Conservation (phyloP, 176 grass and related monocot genomes). For the Echinochloa phyllopogon region DNA sequence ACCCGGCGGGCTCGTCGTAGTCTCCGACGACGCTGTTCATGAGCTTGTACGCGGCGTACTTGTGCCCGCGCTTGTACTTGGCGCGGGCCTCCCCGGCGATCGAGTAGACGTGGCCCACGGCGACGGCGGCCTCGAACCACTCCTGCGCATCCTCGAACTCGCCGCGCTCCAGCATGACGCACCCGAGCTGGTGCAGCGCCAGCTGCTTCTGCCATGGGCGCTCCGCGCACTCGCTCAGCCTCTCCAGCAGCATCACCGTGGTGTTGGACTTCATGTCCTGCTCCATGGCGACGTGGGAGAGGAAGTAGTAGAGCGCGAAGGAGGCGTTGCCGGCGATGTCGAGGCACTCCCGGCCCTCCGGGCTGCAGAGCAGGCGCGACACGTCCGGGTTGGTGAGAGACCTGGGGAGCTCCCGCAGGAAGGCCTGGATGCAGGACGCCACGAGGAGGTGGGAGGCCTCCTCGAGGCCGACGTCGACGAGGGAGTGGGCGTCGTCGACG, state of each 20-base stretch:
- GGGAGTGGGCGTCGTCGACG: slow-evolving; percentile 67
- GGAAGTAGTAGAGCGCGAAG: slow-evolving; percentile 89
- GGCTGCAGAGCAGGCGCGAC: slow-evolving; percentile 71
- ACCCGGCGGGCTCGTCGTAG: slow-evolving; percentile 62
- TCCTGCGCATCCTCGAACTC: slow-evolving; percentile 86
- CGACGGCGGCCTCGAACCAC: slow-evolving; percentile 86
- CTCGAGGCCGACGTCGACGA: slow-evolving; percentile 82
- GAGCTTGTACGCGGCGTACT: slow-evolving; percentile 90
- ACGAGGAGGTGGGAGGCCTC: slow-evolving; percentile 78
- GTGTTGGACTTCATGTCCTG: slow-evolving; percentile 83
- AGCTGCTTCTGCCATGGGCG: slow-evolving; percentile 80
- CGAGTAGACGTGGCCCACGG: slow-evolving; percentile 85
- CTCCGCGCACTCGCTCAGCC: slow-evolving; percentile 64
- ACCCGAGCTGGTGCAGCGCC: slow-evolving; percentile 83
- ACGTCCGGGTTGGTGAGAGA: slow-evolving; percentile 73
- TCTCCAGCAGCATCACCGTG: slow-evolving; percentile 86
- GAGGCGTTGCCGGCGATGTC: slow-evolving; percentile 70
- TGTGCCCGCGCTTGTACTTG: slow-evolving; percentile 92
- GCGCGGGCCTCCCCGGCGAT: slow-evolving; percentile 78
- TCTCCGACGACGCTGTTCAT: slow-evolving; percentile 68
- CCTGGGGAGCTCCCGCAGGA: slow-evolving; percentile 89
- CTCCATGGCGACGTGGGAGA: slow-evolving; percentile 85
- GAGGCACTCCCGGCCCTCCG: slow-evolving; percentile 72
- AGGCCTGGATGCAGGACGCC: slow-evolving; percentile 84
- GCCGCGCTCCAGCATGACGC: slow-evolving; percentile 85